Base-by-base conservation (phyloP, 192 early-diverging fungal species). In the Chytriomyces confervae region DNA sequence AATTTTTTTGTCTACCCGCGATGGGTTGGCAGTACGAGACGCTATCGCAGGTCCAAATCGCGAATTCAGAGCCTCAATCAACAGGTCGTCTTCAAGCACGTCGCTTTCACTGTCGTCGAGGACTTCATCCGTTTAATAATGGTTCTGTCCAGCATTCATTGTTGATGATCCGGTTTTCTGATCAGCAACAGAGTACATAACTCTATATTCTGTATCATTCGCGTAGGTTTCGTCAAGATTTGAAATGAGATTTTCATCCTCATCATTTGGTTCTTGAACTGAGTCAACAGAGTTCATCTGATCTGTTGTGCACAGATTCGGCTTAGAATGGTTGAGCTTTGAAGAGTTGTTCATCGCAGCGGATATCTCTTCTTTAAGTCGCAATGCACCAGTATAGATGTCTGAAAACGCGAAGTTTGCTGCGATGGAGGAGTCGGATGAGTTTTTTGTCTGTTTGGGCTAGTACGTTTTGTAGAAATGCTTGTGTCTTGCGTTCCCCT, bases 51-150 rank as follows among this genome's bases (percentile, higher is more conserved):
- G 47, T 50, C 77, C 77, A 46, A 48, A 53, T 13, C 44, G 66
- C 2, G 83, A 75, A 72, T 84, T 84, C 50, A 84, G 66, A 23
- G 83, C 83, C 61, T 84, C 77, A 67, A 84, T 84, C 49, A 84
- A 53, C 8, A 81, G 46, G 36, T 84, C 83, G 63, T 84, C 83
- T 16, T 81, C 83, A 11, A 79, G 57, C 6, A 83, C 13, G 66
- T 78, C 72, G 36, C 75, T 78, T 20, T 49, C 53, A 27, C 27
- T 65, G 27, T 27, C 24, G 20, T 65, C 63, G 4, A 11, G 11
- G 63, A n/a, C 53, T 57, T 57, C 53, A 20, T 20, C 20, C 53
- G 53, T 20, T 13, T n/a, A 0, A 57, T 13, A n/a, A 57, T 13
- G 53, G 20, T 20, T 20, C 16, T 20, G 53, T 20, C 53, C 36